These are phyloP conservation scores for Solanum etuberosum DNA, from an alignment of 257 asterid species.

Conservation along the genomic window DNA sequence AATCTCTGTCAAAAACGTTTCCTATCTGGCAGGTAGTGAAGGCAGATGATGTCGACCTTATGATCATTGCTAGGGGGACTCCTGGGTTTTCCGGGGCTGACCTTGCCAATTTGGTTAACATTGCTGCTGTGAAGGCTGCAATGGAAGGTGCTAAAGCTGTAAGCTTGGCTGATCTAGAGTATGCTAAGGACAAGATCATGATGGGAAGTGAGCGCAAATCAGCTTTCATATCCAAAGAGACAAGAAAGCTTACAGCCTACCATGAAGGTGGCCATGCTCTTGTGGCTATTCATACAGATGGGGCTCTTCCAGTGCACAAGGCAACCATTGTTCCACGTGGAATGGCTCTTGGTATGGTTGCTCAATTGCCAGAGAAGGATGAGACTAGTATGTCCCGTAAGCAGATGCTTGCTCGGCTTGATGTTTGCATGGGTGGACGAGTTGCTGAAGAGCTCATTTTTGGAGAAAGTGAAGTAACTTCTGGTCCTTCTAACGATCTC, in stretches of 20 bases:
- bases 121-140: constrained; percentile 86
- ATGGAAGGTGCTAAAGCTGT: constrained; percentile 85
- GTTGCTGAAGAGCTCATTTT: constrained; percentile 89
- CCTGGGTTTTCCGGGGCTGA: constrained; percentile 97
- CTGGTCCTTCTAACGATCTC: constrained; percentile 81
- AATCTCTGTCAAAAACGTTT: background rate
- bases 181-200: constrained; percentile 87
- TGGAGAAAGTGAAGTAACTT: constrained; percentile 77
- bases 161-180: constrained; percentile 64
- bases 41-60: constrained; percentile 87
- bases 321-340: constrained; percentile 93
- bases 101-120: constrained; percentile 78
- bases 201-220: constrained; percentile 95
- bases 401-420: constrained; percentile 84
- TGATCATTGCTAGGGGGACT: constrained; percentile 79
- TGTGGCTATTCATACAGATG: constrained; percentile 78
- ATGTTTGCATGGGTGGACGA: constrained; percentile 81
- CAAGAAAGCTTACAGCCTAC: constrained; percentile 67
- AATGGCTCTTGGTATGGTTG: constrained; percentile 87
- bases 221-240: constrained; percentile 74
- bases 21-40: constrained; percentile 48
- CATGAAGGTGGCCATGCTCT: constrained; percentile 97
- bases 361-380: constrained; percentile 72
- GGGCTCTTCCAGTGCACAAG: constrained; percentile 80
- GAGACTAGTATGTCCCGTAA: constrained; percentile 71